Evolutionary conservation across 148 eudicot species (phyloP), one percentile per base, ranked within the genome.

Genomic region (Rhododendron ovatum): DNA sequence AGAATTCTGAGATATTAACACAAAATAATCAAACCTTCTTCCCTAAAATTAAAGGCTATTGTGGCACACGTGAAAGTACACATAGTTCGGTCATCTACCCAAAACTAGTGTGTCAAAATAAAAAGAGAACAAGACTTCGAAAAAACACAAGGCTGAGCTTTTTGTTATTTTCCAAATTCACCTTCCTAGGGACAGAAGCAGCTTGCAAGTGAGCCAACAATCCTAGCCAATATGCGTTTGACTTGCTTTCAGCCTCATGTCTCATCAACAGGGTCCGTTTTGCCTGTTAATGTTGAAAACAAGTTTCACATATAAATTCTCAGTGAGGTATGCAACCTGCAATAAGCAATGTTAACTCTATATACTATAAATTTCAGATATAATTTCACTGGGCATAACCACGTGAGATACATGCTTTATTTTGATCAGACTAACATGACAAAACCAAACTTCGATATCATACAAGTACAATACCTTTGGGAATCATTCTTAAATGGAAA

Each of bases 151-250:
- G 78, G 24, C 50, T 11, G 71, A 80, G 48, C 71, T 28, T 74
- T 76, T 67, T 41, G 78, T 47, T 82, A 74, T 22, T 15, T 75
- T 53, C 80, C 55, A 80, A 28, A 71, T 76, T 86, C 87, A 95
- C 99, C 98, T 97, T 97, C 87, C 95, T 94, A 10, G 98, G 98
- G 81, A 97, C 95, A 87, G 96, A 94, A 84, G 91, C 73, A 22
- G 99, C 98, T 90, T 97, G 98, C 86, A 97, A 89, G 89, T 97
- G 98, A 83, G 99, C 94, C 90, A 43, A 86, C 90, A 97, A 89
- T 73, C 99, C 99, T 83, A 97, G 93, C 98, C 99, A 97, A 89
- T 97, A 97, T 7, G 98, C 96, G 86, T 97, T 97, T 78, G 98
- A 92, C 91, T 97, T 97, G 88, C 91, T 94, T 88, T 97, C 99